Percentiles rank a stretch among this genome's conserved stretches.
Conservation (phyloP, 2,329 filamentous ascomycete species). For the Pseudogymnoascus sp. region DNA sequence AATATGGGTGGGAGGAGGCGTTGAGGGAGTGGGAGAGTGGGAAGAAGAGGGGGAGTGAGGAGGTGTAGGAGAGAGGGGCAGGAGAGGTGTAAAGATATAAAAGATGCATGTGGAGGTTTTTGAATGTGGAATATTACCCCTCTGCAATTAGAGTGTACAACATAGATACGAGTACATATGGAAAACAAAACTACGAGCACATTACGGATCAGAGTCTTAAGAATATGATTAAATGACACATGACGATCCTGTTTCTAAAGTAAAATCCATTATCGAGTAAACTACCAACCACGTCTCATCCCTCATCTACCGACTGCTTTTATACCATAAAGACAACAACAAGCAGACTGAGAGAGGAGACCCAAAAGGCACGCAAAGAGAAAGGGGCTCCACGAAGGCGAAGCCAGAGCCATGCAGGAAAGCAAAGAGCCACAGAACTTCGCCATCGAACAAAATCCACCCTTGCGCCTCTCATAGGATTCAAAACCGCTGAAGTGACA, state of each 20-base stretch:
- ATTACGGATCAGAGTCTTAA: neutral
- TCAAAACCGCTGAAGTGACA: constrained; percentile 27
- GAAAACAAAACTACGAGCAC: neutral
- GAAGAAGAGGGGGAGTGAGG: neutral
- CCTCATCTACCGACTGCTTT: constrained; percentile 31
- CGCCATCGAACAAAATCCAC: constrained; percentile 30
- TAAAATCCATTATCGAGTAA: constrained; percentile 32
- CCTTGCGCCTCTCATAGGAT: constrained; percentile 30
- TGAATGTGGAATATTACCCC: neutral
- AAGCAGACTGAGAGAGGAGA: constrained; percentile 24
- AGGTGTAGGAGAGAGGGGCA: neutral
- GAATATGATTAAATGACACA: constrained; percentile 4
- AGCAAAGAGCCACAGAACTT: constrained; percentile 25
- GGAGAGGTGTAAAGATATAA: neutral
- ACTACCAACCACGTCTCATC: constrained; percentile 27
- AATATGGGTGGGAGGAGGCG: constrained; percentile 60
- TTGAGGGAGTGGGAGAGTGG: constrained; percentile 52
- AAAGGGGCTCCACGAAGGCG: constrained; percentile 18
- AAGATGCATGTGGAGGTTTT: neutral
- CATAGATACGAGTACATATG: constrained; percentile 2
- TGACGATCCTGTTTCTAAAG: constrained; percentile 20
- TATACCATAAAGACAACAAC: constrained; percentile 29
- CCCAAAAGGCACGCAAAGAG: constrained; percentile 20
- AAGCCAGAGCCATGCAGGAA: constrained; percentile 20
- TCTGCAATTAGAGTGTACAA: constrained; percentile 2